Conservation (phyloP, 2,329 filamentous ascomycete genomes). For the Lecanosticta acicola region DNA sequence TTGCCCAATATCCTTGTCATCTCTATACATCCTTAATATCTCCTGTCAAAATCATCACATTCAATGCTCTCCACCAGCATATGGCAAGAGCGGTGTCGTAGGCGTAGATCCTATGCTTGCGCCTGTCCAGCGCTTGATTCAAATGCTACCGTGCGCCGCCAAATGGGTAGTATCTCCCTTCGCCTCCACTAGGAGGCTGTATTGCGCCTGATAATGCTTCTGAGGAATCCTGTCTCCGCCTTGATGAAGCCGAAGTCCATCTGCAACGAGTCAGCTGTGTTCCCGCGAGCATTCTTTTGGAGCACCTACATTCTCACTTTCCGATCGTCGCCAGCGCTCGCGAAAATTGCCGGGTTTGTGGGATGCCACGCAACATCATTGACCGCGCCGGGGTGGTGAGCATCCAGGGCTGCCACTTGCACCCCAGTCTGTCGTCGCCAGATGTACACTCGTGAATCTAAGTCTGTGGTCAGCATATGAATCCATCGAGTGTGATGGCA, state of each 20-base stretch:
- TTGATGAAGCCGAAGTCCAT: conserved; percentile 3
- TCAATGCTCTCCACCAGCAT: no score
- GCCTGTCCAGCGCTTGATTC: no score
- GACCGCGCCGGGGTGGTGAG: conserved; percentile 68
- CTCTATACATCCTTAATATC: no score
- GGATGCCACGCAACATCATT: conserved; percentile 91
- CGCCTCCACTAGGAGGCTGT: conserved; percentile 2
- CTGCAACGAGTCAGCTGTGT: neutral
- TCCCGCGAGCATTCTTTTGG: no score
- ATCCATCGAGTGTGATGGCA: neutral
- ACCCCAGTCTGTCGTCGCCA: conserved; percentile 83
- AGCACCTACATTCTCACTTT: conserved; percentile 72
- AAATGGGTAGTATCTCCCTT: conserved; percentile 4
- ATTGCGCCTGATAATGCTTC: neutral
- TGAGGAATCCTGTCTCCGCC: neutral
- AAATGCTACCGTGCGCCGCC: conserved; percentile 5
- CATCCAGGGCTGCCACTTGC: conserved; percentile 68
- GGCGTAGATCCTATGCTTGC: no score
- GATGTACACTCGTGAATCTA: conserved; percentile 69
- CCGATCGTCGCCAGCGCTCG: conserved; percentile 82
- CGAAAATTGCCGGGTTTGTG: conserved; percentile 73
- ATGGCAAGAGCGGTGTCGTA: no score
- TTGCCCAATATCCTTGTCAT: no score
- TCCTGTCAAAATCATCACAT: no score
- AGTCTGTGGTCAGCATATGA: neutral